These are phyloP conservation scores for Mucor racemosus DNA, from an alignment of 371 early-diverging fungal genomes.

Conservation along the genomic window DNA sequence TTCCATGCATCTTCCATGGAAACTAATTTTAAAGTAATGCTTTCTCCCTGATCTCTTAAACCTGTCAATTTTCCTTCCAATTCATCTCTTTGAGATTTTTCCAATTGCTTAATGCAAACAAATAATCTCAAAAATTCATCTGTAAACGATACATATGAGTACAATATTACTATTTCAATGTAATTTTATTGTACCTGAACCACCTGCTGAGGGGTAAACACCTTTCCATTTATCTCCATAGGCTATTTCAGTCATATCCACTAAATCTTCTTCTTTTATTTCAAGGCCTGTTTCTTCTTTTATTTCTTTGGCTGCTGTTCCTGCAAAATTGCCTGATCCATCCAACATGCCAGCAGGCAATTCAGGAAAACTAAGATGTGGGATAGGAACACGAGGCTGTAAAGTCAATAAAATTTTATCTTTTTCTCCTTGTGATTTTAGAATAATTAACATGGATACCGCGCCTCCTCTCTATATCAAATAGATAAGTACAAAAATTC, in stretches of 20 bases:
- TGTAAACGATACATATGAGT: not conserved
- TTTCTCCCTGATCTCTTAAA: slow-evolving; percentile 78
- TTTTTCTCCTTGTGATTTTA: slow-evolving; percentile 46
- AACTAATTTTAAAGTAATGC: slow-evolving; percentile 71
- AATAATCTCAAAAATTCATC: slow-evolving; percentile 82
- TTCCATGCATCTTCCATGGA: slow-evolving; percentile 70
- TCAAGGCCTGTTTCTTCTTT: slow-evolving; percentile 72
- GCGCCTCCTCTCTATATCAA: slow-evolving; percentile 73
- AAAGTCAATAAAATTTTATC: slow-evolving; percentile 67
- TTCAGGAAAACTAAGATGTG: slow-evolving; percentile 65
- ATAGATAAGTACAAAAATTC: not conserved
- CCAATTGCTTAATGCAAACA: slow-evolving; percentile 67
- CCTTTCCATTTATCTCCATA: slow-evolving; percentile 63
- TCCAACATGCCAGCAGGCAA: slow-evolving; percentile 91
- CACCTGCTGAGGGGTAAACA: slow-evolving; percentile 80
- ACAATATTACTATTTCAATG: not conserved
- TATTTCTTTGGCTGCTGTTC: slow-evolving; percentile 70
- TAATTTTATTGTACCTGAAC: slow-evolving; percentile 49
- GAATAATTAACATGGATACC: slow-evolving; percentile 71
- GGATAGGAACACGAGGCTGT: slow-evolving; percentile 80
- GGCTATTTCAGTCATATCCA: slow-evolving; percentile 67
- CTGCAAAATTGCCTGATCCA: slow-evolving; percentile 75
- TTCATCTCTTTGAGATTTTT: slow-evolving; percentile 49
- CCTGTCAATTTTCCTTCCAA: slow-evolving; percentile 76
- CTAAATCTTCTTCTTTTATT: slow-evolving; percentile 65